Conservation (phyloP, 441 rosid genomes). For the Euphorbia neoarborescens region DNA sequence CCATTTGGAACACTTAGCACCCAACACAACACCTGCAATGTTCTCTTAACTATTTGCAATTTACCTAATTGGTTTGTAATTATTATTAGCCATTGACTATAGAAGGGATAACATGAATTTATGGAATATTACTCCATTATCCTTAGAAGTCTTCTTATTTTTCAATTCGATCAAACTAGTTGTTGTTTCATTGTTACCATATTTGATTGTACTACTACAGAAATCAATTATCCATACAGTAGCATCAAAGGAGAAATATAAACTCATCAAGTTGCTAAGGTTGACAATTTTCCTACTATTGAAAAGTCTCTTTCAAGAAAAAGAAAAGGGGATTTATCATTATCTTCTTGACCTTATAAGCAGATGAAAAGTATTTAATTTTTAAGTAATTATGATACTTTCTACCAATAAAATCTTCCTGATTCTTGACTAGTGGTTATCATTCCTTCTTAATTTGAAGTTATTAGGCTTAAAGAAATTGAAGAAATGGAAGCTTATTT, state of each 20-base stretch:
- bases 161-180: constrained; percentile 24
- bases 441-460: neutral
- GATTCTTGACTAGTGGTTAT: neutral
- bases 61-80: too few species aligned
- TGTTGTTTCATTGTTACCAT: constrained; percentile 24
- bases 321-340: neutral
- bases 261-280: constrained; percentile 25
- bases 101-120: constrained; percentile 43
- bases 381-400: neutral
- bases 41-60: too few species aligned
- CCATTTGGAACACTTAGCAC: too few species aligned
- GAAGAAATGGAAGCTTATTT: too few species aligned
- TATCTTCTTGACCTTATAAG: constrained; percentile 6
- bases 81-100: too few species aligned
- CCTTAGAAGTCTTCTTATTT: constrained; percentile 29
- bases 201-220: constrained; percentile 23
- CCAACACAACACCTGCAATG: too few species aligned
- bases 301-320: neutral
- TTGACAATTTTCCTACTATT: neutral
- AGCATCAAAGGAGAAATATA: constrained; percentile 13
- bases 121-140: constrained; percentile 29
- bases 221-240: constrained; percentile 21
- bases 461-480: neutral
- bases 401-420: neutral
- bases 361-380: neutral